These are phyloP conservation scores for Daucus carota DNA, from an alignment of 129 eudicot genomes.

Conservation along the genomic window DNA sequence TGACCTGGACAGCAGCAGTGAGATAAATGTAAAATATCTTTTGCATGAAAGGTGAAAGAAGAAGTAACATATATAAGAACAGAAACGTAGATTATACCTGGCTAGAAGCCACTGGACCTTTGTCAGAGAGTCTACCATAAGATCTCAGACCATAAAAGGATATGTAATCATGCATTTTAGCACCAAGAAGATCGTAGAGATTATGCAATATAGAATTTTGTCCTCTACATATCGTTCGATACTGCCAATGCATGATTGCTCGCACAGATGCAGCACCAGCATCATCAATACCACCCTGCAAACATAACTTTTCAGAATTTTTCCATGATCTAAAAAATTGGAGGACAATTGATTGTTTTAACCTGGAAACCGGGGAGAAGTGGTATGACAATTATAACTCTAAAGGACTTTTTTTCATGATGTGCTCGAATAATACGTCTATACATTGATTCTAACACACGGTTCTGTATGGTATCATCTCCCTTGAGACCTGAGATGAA, in stretches of 20 bases:
- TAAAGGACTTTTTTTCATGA: constrained; percentile 75
- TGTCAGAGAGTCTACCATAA: constrained; percentile 73
- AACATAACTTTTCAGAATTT: constrained; percentile 3
- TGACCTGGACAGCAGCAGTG: neutral
- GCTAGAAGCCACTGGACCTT: constrained; percentile 78
- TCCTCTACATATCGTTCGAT: constrained; percentile 92
- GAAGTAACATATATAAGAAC: neutral
- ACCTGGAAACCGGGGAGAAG: constrained; percentile 98
- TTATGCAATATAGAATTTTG: constrained; percentile 76
- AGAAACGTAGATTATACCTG: constrained; percentile 44
- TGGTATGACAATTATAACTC: constrained; percentile 84
- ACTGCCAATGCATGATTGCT: constrained; percentile 99
- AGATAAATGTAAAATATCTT: neutral
- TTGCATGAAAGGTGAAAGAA: neutral
- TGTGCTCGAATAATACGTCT: constrained; percentile 73
- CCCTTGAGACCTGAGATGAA: constrained; percentile 96
- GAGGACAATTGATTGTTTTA: neutral
- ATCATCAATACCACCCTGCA: constrained; percentile 93
- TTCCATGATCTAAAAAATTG: neutral
- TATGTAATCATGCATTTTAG: constrained; percentile 74
- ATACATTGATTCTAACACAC: constrained; percentile 73
- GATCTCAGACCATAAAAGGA: constrained; percentile 97
- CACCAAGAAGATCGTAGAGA: constrained; percentile 62
- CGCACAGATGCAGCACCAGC: constrained; percentile 98
- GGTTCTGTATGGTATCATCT: constrained; percentile 77